Base-by-base conservation (phyloP, 306 rosid genomes). In the Cucumis melo region DNA sequence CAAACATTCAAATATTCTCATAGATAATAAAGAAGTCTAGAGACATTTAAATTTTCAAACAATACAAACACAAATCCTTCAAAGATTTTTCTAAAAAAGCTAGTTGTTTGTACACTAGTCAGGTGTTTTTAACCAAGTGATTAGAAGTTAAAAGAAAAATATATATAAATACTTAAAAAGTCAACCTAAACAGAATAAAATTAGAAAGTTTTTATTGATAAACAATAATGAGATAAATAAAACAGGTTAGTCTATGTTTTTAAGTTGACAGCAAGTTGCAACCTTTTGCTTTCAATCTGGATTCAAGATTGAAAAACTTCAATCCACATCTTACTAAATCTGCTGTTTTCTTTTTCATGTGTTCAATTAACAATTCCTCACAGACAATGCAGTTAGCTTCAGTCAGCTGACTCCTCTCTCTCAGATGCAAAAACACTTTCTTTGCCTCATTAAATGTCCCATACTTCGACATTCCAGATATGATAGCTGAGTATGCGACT, bases 391-490 rank as follows among this genome's bases (percentile, higher is more conserved):
- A 76, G 63, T 83, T 85, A n/a, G 96, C 89, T 85, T 93, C 97
- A 1, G 86, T 87, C 80, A 90, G 64, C 74, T 85, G 75, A 50
- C 81, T 83, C 41, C 84, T 85, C 75, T 86, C 94, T 77, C 78
- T 86, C 86, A 90, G 73, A 65, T 81, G 80, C 5, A 83, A 73
- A 81, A 91, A 88, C 74, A 91, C 84, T 80, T 88, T 93, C 87
- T 93, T 85, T 21, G 94, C 93, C 89, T 87, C 97, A 80, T 91
- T 94, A 39, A 93, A 78, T 3, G 92, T 85, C 77, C 97, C 96
- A 61, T 93, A 63, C 87, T 82, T 88, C 61, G 85, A 83, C 94
- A 88, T 90, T 85, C 94, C 96, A 14, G 86, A 90, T 79, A 93
- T 87, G 73, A 93, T 67, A 11, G 93, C 87, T 75, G 87, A 86